These are phyloP conservation scores for Ichthyophthirius multifiliis DNA, from an alignment of 169 alveolate species.

Conservation along the genomic window DNA sequence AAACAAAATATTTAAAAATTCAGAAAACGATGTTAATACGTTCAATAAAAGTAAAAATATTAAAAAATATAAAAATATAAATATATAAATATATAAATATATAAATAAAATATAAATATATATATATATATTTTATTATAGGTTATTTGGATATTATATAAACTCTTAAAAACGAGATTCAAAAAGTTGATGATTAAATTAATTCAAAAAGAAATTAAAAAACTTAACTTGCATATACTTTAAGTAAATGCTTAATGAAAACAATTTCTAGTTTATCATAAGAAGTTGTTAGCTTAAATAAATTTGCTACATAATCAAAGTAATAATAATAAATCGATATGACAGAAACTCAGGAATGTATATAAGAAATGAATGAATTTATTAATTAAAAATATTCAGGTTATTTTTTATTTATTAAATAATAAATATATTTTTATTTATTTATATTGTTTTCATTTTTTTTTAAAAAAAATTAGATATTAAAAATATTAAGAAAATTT, in stretches of 20 bases:
- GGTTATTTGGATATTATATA: neutral
- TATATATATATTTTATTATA: neutral
- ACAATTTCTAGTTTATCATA: neutral
- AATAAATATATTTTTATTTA: neutral
- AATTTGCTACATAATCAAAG: neutral
- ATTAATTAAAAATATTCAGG: neutral
- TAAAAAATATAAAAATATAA: too few relatives aligned
- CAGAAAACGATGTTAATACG: neutral
- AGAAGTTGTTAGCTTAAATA: neutral
- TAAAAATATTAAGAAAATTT: neutral
- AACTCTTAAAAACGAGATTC: neutral
- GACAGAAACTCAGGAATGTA: neutral
- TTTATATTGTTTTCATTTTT: neutral
- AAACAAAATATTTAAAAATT: neutral
- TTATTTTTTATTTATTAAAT: too few relatives aligned
- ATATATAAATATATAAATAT: too few relatives aligned
- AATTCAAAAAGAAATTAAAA: neutral
- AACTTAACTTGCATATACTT: neutral
- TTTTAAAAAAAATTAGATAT: neutral
- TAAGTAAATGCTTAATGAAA: neutral
- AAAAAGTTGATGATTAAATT: neutral
- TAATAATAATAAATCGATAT: neutral
- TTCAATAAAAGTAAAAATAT: neutral
- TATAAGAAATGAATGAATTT: neutral
- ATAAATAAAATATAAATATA: neutral